Base-by-base conservation (phyloP, 1,284 basidiomycete species). In the Stereum hirsutum region DNA sequence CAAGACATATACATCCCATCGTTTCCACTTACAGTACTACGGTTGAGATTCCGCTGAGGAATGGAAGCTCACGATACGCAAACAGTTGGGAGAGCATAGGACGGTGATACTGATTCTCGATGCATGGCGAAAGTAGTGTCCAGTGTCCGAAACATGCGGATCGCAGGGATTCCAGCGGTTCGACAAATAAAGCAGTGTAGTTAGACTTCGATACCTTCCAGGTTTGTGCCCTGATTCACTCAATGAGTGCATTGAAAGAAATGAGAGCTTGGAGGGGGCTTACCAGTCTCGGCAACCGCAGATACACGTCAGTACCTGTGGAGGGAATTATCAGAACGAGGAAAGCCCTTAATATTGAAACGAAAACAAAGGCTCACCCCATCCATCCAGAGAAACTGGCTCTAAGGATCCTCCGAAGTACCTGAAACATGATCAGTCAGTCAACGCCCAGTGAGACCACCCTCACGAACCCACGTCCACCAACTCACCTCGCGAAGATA, bases 371-470 rank as follows among this genome's bases (percentile, higher is more conserved):
- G 30, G 40, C 34, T 36, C 15, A 85, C 86, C 86, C 75, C 83
- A 89, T 44, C 88, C 87, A 55, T 92, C 84, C 54, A 91, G 55
- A 19, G 86, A 85, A 12, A 89, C 75, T n/a, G 92, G 63, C 48
- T 88, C 81, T 37, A 92, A 57, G 3, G 81, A 85, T 2, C 89
- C 89, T 23, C 89, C 89, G 52, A 87, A 87, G 59, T 88, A 87
- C 37, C 81, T 85, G 52, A 2, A 27, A 7, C 14, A 24, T 7
- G 3, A 26, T 12, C 41, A 28, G 32, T 21, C 6, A 17, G 10
- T 33, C 45, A 20, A n/a, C n/a, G n/a, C n/a, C n/a, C n/a, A n/a
- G n/a, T n/a, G n/a, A n/a, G n/a, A n/a, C n/a, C n/a, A n/a, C n/a
- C n/a, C n/a, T n/a, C n/a, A n/a, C n/a, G n/a, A n/a, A n/a, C n/a